These are phyloP conservation scores for Apiospora arundinis DNA, from an alignment of 2,329 filamentous ascomycete species.

Conservation along the genomic window DNA sequence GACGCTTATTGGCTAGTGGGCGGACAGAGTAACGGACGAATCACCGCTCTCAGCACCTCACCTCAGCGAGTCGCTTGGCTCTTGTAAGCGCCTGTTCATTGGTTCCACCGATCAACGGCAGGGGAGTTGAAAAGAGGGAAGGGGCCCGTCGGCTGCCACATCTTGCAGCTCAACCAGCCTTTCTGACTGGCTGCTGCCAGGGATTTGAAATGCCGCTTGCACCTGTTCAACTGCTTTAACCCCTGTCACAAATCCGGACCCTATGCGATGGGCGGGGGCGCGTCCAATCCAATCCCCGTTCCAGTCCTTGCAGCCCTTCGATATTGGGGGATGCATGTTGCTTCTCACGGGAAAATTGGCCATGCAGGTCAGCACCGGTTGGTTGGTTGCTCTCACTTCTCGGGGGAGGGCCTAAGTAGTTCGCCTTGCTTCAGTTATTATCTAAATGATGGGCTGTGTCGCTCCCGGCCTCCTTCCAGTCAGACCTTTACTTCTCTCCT, in stretches of 20 bases:
- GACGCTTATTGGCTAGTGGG: slow-evolving; percentile 3
- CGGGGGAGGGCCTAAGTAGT: background rate
- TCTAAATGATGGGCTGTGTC: slow-evolving; percentile 10
- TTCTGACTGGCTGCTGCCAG: slow-evolving; percentile 37
- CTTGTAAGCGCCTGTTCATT: slow-evolving; percentile 34
- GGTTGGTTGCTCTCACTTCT: background rate
- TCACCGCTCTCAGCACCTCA: slow-evolving; percentile 35
- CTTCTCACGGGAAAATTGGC: slow-evolving; percentile 16
- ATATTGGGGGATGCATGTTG: slow-evolving; percentile 13
- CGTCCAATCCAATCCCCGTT: slow-evolving; percentile 21
- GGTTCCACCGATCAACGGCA: slow-evolving; percentile 31
- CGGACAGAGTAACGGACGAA: slow-evolving; percentile 27
- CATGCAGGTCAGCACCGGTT: slow-evolving; percentile 25
- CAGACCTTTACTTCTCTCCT: slow-evolving; percentile 8
- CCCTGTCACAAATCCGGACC: slow-evolving; percentile 26
- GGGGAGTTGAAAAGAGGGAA: background rate
- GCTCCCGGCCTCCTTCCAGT: background rate
- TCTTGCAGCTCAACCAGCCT: slow-evolving; percentile 37
- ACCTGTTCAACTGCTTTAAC: background rate
- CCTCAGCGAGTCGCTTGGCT: slow-evolving; percentile 39
- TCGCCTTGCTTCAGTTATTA: slow-evolving; percentile 10
- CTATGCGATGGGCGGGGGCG: slow-evolving; percentile 30
- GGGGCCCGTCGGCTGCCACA: slow-evolving; percentile 32
- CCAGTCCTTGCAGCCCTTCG: slow-evolving; percentile 17
- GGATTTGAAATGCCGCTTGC: slow-evolving; percentile 37